phyloP scores from a whole-genome alignment of 345 rosid genomes.

The Salix viminalis region DNA sequence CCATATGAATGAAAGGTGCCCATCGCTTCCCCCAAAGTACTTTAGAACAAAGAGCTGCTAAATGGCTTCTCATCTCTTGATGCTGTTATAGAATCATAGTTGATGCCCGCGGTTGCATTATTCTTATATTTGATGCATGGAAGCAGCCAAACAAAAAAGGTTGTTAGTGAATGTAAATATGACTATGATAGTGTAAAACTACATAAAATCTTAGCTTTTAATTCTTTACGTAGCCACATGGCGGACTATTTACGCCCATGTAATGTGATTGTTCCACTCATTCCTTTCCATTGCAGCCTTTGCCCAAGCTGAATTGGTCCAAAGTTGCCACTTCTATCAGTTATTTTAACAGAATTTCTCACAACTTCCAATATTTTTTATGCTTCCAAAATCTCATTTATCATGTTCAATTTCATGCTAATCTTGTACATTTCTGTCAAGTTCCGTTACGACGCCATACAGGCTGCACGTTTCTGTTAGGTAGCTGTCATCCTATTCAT shows the following conservation, averaged over 20 bases:
- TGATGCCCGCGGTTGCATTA: neutral
- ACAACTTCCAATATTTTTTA: neutral
- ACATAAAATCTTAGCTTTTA: neutral
- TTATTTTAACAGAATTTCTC: neutral
- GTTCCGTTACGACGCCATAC: neutral
- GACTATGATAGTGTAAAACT: slow-evolving; percentile 5
- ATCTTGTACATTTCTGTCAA: no score
- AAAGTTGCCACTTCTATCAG: neutral
- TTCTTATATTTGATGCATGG: neutral
- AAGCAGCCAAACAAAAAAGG: slow-evolving; percentile 3
- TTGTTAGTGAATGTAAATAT: slow-evolving; percentile 16
- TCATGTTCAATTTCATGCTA: neutral
- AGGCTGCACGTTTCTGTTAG: neutral
- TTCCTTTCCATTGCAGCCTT: neutral
- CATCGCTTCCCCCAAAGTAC: slow-evolving; percentile 85
- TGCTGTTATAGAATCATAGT: neutral
- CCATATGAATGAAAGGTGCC: slow-evolving; percentile 87
- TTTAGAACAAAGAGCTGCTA: slow-evolving; percentile 60
- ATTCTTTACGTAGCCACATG: neutral
- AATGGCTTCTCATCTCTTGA: slow-evolving; percentile 14
- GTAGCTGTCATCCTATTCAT: neutral
- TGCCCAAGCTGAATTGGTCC: neutral
- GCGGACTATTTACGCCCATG: neutral
- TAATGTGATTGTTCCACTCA: neutral
- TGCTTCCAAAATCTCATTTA: neutral